phyloP scores from a whole-genome alignment of 192 early-diverging fungal species.

The Coemansia biformis region DNA sequence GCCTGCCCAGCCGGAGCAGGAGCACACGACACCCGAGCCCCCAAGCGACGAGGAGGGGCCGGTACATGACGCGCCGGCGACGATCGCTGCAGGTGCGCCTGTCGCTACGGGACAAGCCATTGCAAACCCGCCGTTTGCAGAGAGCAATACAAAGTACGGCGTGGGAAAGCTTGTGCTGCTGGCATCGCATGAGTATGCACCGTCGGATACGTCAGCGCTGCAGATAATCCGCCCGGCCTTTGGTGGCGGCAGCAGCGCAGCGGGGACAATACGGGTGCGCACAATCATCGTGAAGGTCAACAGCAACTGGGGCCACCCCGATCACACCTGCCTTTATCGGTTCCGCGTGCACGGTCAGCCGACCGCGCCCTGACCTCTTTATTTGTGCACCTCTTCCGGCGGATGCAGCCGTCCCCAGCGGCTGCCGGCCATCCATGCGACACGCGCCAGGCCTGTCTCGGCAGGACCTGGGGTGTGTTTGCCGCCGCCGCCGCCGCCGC shows the following conservation, averaged over 20 bases:
- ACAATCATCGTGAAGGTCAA: constrained; percentile 56
- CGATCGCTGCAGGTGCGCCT: neutral
- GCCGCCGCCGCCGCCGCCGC: too few species aligned
- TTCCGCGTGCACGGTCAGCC: constrained; percentile 62
- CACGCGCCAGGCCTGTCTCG: too few species aligned
- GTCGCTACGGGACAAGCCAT: constrained; percentile 4
- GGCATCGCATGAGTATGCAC: constrained; percentile 48
- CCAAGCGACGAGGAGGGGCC: too few species aligned
- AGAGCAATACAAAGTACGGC: constrained; percentile 18
- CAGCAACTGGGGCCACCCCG: constrained; percentile 67
- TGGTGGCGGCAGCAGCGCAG: too few species aligned
- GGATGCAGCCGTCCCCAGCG: too few species aligned
- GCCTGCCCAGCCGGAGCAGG: neutral
- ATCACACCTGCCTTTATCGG: constrained; percentile 71
- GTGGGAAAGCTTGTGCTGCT: constrained; percentile 20
- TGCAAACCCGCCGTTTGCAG: constrained; percentile 22
- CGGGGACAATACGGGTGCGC: constrained; percentile 45
- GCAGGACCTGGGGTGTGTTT: too few species aligned
- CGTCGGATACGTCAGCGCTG: constrained; percentile 31
- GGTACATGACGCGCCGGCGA: too few species aligned
- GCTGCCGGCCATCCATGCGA: too few species aligned
- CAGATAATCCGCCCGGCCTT: constrained; percentile 52
- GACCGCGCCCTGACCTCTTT: constrained; percentile 8
- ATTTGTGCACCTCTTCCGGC: neutral
- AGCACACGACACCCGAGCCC: neutral